phyloP scores from a whole-genome alignment of 2,329 filamentous ascomycete species.

The Penicillium psychrosexuale region DNA sequence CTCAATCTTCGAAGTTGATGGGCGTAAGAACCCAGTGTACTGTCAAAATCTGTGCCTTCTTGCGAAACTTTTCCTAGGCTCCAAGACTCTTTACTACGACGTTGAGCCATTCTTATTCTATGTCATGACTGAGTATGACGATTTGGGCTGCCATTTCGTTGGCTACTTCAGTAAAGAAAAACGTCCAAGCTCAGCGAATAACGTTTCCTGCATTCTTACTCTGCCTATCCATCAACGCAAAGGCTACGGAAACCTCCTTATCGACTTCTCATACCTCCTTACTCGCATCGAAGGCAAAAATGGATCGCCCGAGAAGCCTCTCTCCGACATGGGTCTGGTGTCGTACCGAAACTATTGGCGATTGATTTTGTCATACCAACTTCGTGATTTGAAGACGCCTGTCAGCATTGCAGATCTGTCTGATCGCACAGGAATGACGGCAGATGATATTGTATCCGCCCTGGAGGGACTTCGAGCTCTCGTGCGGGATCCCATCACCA shows the following conservation, averaged over 20 bases:
- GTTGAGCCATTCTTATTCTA: slow-evolving; percentile 99
- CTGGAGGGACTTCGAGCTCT: slow-evolving; percentile 86
- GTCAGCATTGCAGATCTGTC: slow-evolving; percentile 59
- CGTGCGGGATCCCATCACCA: slow-evolving; percentile 83
- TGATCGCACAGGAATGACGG: slow-evolving; percentile 87
- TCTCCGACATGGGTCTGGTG: slow-evolving; percentile 96
- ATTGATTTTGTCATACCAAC: slow-evolving; percentile 77
- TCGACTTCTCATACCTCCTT: slow-evolving; percentile 96
- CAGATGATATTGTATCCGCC: slow-evolving; percentile 92
- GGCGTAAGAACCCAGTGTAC: slow-evolving; percentile 88
- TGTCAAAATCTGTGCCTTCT: slow-evolving; percentile 93
- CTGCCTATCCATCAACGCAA: slow-evolving; percentile 95
- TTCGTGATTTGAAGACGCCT: slow-evolving; percentile 61
- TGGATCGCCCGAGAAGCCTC: slow-evolving; percentile 91
- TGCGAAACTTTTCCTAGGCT: slow-evolving; percentile 93
- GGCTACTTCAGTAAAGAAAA: slow-evolving; percentile 99
- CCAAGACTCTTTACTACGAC: slow-evolving; percentile 98
- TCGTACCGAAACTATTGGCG: slow-evolving; percentile 99
- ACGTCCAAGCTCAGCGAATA: slow-evolving; percentile 88
- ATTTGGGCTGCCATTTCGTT: slow-evolving; percentile 90
- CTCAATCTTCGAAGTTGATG: slow-evolving; percentile 97
- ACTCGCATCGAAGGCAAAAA: slow-evolving; percentile 91
- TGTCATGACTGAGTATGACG: slow-evolving; percentile 87
- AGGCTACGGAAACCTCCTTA: slow-evolving; percentile 92
- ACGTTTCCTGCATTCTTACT: slow-evolving; percentile 95